These are phyloP conservation scores for Nyctanthes arbortristis DNA, from an alignment of 257 asterid species.

Conservation along the genomic window DNA sequence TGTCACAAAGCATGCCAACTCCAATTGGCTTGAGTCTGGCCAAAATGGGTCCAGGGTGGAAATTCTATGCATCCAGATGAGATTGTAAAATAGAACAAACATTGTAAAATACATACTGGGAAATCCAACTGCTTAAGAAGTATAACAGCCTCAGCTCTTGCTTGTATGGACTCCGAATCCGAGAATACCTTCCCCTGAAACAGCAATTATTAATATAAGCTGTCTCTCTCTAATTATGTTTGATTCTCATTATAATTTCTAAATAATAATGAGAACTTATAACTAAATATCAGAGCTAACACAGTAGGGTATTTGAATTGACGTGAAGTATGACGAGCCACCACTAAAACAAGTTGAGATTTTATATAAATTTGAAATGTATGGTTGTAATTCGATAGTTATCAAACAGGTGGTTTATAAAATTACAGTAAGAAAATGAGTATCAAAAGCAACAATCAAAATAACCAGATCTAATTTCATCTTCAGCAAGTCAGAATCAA, in stretches of 20 bases:
- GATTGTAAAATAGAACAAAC: slow-evolving; percentile 24
- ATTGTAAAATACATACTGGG: slow-evolving; percentile 57
- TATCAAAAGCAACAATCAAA: background rate
- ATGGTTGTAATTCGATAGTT: too few species aligned
- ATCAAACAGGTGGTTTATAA: too few species aligned
- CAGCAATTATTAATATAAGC: slow-evolving; percentile 16
- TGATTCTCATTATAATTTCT: too few species aligned
- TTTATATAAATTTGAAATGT: too few species aligned
- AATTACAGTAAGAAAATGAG: too few species aligned
- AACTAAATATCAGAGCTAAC: too few species aligned
- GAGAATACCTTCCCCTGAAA: slow-evolving; percentile 92
- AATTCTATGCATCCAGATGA: slow-evolving; percentile 5
- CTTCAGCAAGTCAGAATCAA: background rate
- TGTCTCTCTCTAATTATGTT: too few species aligned
- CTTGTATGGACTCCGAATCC: slow-evolving; percentile 96
- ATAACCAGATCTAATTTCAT: background rate
- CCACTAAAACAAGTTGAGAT: too few species aligned
- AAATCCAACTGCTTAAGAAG: slow-evolving; percentile 95
- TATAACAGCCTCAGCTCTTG: slow-evolving; percentile 98
- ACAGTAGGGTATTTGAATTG: too few species aligned
- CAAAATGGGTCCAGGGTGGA: background rate
- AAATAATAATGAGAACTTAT: too few species aligned
- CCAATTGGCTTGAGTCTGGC: background rate
- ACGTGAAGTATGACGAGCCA: too few species aligned
- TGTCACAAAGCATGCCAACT: background rate